Base-by-base conservation (phyloP, 2,329 filamentous ascomycete species). In the Xylaria sp. region DNA sequence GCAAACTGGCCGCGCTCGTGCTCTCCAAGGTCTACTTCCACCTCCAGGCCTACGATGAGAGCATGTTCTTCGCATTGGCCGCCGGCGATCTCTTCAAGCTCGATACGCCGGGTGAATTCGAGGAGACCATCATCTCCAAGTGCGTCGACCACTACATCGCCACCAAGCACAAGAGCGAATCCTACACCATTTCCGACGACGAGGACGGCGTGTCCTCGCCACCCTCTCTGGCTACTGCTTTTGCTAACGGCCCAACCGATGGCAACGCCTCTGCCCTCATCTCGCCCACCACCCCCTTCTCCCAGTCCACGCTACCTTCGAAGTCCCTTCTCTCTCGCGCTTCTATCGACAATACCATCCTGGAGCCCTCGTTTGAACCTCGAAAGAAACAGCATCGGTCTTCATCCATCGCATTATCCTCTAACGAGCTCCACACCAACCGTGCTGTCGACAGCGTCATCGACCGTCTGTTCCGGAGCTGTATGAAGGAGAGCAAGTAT, bases 21-120 rank as follows among this genome's bases (percentile, higher is more conserved):
- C 92, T 97, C 51, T 92, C 96, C 75, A 99, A 99, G 87, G 94
- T 98, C 74, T 99, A 98, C 85, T 99, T 98, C 80, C 96, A 99
- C 80, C 90, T 99, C 62, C 94, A 98, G 83, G 96, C 96, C 81
- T 99, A 99, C 85, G 96, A 98, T 80, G 96, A 99, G 84, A 98
- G 95, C 82, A 98, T 99, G 95, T 92, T 93, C 61, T 98, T 99
- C 82, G 96, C 96, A 72, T 89, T 99, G 54, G 94, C 94, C 68
- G 94, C 96, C 27, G 96, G 96, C 69, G 93, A 98, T 79, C 90
- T 97, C 59, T 98, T 99, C 86, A 93, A 97, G 84, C 88, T 98
- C 73, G 93, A 98, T 77, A 88, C 91, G 63, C 91, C 93, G 61
- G 92, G 93, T 81, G 96, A 99, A 84, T 99, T 97, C 78, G 96